These are phyloP conservation scores for Fulvia fulva DNA, from an alignment of 2,329 filamentous ascomycete species.

Conservation along the genomic window DNA sequence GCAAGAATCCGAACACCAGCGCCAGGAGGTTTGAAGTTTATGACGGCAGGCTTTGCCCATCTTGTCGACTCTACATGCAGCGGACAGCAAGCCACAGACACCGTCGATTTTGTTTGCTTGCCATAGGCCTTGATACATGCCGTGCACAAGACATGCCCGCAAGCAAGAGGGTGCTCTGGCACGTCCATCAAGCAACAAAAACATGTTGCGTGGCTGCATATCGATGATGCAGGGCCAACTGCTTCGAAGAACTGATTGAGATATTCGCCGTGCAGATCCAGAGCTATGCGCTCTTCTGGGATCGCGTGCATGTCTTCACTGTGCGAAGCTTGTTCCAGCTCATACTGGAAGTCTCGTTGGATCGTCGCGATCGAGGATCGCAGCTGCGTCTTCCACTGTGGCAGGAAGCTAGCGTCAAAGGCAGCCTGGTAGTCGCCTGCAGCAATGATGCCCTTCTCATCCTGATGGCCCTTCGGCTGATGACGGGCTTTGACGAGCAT, in stretches of 20 bases:
- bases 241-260: slow-evolving; percentile 38
- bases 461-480: slow-evolving; percentile 40
- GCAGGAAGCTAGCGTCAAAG: slow-evolving; percentile 33
- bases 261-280: slow-evolving; percentile 30
- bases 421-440: slow-evolving; percentile 40
- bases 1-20: slow-evolving; percentile 30
- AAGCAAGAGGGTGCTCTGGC: slow-evolving; percentile 43
- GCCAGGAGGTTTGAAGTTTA: slow-evolving; percentile 28
- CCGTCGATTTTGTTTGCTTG: slow-evolving; percentile 26
- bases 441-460: slow-evolving; percentile 42
- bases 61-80: slow-evolving; percentile 30
- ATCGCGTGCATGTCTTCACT: slow-evolving; percentile 26
- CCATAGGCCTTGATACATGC: slow-evolving; percentile 38
- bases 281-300: slow-evolving; percentile 30
- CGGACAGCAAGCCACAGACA: slow-evolving; percentile 34
- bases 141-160: slow-evolving; percentile 46
- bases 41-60: slow-evolving; percentile 35
- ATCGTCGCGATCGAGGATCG: slow-evolving; percentile 29
- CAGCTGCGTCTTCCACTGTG: slow-evolving; percentile 27
- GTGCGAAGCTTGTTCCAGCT: slow-evolving; percentile 28
- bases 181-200: slow-evolving; percentile 45
- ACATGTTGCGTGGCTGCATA: slow-evolving; percentile 38
- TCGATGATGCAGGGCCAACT: slow-evolving; percentile 36
- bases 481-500: slow-evolving; percentile 33
- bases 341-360: slow-evolving; percentile 31